Conservation (phyloP, 495 filamentous ascomycete species). For the Tuber aestivum region DNA sequence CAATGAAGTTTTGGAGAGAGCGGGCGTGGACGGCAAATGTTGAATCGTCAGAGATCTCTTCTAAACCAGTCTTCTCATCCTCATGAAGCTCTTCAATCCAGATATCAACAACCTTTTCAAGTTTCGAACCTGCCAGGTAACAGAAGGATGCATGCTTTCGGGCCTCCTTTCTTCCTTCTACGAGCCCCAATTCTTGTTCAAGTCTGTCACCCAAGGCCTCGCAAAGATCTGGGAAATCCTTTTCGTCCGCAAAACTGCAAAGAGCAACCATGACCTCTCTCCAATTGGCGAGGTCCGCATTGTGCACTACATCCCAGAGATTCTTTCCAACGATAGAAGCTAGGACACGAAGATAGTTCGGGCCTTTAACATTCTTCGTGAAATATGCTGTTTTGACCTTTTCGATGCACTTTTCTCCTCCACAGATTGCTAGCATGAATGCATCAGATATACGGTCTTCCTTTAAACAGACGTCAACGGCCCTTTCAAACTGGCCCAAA, state of each 20-base stretch:
- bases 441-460: conserved; percentile 90
- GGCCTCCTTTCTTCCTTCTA: conserved; percentile 50
- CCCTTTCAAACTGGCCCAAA: conserved; percentile 83
- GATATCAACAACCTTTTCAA: conserved; percentile 91
- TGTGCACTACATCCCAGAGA: conserved; percentile 95
- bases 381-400: conserved; percentile 92
- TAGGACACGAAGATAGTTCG: conserved; percentile 87
- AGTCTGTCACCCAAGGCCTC: conserved; percentile 91
- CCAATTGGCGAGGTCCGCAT: conserved; percentile 87
- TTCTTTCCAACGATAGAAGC: conserved; percentile 93
- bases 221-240: conserved; percentile 92
- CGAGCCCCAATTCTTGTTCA: conserved; percentile 57
- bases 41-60: conserved; percentile 62
- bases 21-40: conserved; percentile 88
- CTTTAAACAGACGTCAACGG: conserved; percentile 77
- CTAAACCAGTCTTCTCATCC: conserved; percentile 65
- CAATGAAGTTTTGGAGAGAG: conserved; percentile 84
- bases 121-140: conserved; percentile 86
- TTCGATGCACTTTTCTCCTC: conserved; percentile 85
- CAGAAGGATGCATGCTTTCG: conserved; percentile 92
- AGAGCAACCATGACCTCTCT: conserved; percentile 93
- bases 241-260: conserved; percentile 85
- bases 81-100: conserved; percentile 87
- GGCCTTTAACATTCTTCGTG: conserved; percentile 67
- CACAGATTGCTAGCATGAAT: conserved; percentile 96